phyloP scores from a whole-genome alignment of 495 filamentous ascomycete species.

The Neurospora discreta region DNA sequence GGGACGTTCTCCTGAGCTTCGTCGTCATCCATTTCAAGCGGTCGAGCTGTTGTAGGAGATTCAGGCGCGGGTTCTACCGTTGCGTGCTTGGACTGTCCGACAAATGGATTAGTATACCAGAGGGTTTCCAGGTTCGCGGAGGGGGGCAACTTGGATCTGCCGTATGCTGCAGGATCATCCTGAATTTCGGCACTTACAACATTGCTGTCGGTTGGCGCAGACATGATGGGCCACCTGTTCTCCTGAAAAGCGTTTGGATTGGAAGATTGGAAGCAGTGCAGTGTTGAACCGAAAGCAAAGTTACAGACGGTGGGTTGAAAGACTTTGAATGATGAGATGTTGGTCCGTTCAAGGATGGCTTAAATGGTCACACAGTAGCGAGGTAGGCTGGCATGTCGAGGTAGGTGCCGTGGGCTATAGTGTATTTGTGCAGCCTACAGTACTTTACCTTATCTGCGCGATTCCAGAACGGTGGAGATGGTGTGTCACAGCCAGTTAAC shows the following conservation, averaged over 20 bases:
- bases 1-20: slow-evolving; percentile 52
- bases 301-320: neutral
- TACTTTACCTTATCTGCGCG: neutral
- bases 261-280: neutral
- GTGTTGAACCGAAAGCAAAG: neutral
- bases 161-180: neutral
- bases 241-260: neutral
- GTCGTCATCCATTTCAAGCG: slow-evolving; percentile 82
- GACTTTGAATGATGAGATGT: neutral
- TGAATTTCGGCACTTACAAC: slow-evolving; percentile 19
- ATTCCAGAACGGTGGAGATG: neutral
- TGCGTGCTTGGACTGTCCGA: slow-evolving; percentile 23
- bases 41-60: slow-evolving; percentile 74
- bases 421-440: neutral
- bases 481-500: neutral
- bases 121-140: neutral
- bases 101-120: neutral
- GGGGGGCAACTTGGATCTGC: neutral
- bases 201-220: slow-evolving; percentile 24
- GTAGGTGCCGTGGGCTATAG: neutral
- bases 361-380: neutral
- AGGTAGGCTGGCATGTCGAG: neutral
- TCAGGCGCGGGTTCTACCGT: slow-evolving; percentile 40
- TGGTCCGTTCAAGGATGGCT: neutral
- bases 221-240: slow-evolving; percentile 20